Percentiles rank a stretch among this genome's conserved stretches.
Conservation (phyloP, 225 moss, liverwort and hornwort genomes). For the Antitrichia curtipendula region DNA sequence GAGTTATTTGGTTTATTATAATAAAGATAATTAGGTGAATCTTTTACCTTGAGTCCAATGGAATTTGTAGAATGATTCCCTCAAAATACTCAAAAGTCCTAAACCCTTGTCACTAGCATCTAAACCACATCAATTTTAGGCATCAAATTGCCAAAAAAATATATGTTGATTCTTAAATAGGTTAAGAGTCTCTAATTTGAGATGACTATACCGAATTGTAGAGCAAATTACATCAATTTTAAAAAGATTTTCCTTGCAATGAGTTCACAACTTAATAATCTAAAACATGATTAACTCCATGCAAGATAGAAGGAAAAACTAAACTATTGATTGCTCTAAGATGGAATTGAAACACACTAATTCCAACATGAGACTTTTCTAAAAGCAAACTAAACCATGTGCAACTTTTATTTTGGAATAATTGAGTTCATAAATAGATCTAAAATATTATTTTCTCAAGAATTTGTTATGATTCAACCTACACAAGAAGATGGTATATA, state of each 20-base stretch:
- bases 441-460: not conserved
- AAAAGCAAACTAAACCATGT: not conserved
- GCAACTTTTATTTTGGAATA: too few species aligned
- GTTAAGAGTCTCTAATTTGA: too few species aligned
- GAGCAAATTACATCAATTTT: not conserved
- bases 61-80: too few species aligned
- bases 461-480: not conserved
- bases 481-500: not conserved
- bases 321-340: not conserved
- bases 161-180: not conserved
- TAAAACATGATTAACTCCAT: not conserved
- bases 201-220: not conserved
- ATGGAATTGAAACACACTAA: not conserved
- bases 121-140: too few species aligned
- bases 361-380: not conserved
- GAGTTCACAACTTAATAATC: not conserved
- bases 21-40: not conserved
- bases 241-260: not conserved
- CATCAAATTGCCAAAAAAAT: too few species aligned
- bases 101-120: not conserved
- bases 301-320: not conserved
- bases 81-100: not conserved
- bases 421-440: not conserved
- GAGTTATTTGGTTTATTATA: not conserved
- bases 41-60: rapidly evolving